Base-by-base conservation (phyloP, 2,329 filamentous ascomycete species). In the Diplodia scrobiculata region DNA sequence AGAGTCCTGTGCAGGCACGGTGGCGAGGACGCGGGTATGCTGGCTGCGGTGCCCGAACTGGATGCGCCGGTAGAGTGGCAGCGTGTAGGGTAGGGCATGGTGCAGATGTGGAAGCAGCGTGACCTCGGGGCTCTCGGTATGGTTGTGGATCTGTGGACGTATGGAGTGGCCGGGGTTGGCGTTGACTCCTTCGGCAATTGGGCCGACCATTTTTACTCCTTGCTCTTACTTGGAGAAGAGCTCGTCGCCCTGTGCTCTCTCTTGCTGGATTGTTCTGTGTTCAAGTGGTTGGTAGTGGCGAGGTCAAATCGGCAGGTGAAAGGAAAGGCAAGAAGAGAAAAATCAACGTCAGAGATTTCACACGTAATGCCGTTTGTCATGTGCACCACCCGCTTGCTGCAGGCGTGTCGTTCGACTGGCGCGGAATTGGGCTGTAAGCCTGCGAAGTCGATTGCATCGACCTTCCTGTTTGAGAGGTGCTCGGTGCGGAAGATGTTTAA, bases 41-140 rank as follows among this genome's bases (percentile, higher is more conserved):
- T 68, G 45, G 13, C 73, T 83, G 25, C 79, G 79, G 55, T 76
- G 78, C 25, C 82, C 79, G 73, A 86, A 88, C 68, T 89, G 86
- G 5, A 90, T 78, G 2, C 88, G 82, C n/a, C 89, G 84, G 53
- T 87, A 79, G 4, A 91, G 76, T 5, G 86, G 82, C 14, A 91
- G 78, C 4, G 86, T 86, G 70, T 83, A 77, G 0, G 88, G 88
- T 9, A 89, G 76, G 38, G 84, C 80, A 2, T 74, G 71, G 29
- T 75, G 71, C 0, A 91, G 80, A 13, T 84, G 79, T 2, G 70
- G 65, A n/a, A 85, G 72, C 50, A 88, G 68, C 68, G 69, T 11
- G 66, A 87, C 85, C 70, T 90, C 73, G 9, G 70, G 67, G 21
- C 71, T 58, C 27, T 63, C 34, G 3, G 60, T 53, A 50, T 63